Evolutionary conservation across 2,329 filamentous ascomycete species (phyloP).

Genomic region (Emmonsiellopsis sp.): DNA sequence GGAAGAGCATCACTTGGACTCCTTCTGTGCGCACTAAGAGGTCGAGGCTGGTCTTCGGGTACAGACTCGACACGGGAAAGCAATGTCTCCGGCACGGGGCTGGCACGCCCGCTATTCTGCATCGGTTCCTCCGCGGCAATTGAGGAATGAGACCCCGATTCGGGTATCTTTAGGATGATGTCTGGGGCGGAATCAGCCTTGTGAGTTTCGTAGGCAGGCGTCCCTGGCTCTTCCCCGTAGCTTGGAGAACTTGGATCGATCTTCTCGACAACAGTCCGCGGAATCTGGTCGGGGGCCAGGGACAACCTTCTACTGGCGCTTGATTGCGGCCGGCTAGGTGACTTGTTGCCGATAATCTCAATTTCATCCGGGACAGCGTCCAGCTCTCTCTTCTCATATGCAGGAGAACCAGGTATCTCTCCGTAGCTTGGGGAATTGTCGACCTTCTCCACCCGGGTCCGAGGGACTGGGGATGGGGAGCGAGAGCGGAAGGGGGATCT

Average conservation of each 20-base stretch:
- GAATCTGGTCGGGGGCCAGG: conserved; percentile 44
- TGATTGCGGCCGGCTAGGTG: conserved; percentile 31
- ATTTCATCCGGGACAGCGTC: conserved; percentile 57
- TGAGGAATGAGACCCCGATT: conserved; percentile 10
- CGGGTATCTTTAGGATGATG: conserved; percentile 39
- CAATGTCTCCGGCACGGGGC: conserved; percentile 33
- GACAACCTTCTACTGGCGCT: conserved; percentile 36
- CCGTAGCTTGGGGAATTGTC: conserved; percentile 50
- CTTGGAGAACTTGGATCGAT: conserved; percentile 47
- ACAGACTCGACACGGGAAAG: conserved; percentile 35
- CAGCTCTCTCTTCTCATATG: conserved; percentile 47
- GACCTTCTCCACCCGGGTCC: conserved; percentile 54
- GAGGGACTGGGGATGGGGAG: conserved; percentile 46
- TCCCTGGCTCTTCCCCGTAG: conserved; percentile 54
- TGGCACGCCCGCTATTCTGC: background rate
- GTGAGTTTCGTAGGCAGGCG: conserved; percentile 46
- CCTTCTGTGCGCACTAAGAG: conserved; percentile 26
- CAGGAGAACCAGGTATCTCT: conserved; percentile 52
- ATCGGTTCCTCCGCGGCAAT: background rate
- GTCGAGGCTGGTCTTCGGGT: conserved; percentile 21
- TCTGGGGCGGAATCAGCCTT: conserved; percentile 52
- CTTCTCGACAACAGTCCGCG: conserved; percentile 53
- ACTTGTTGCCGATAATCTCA: conserved; percentile 44
- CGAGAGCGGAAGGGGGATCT: conserved; percentile 29
- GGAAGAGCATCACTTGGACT: conserved; percentile 34